A percentile compares a stretch with the other conserved stretches of the same genome.
Evolutionary conservation across 2,329 filamentous ascomycete genomes (phyloP).

Genomic region (Pseudohalonectria lignicola): DNA sequence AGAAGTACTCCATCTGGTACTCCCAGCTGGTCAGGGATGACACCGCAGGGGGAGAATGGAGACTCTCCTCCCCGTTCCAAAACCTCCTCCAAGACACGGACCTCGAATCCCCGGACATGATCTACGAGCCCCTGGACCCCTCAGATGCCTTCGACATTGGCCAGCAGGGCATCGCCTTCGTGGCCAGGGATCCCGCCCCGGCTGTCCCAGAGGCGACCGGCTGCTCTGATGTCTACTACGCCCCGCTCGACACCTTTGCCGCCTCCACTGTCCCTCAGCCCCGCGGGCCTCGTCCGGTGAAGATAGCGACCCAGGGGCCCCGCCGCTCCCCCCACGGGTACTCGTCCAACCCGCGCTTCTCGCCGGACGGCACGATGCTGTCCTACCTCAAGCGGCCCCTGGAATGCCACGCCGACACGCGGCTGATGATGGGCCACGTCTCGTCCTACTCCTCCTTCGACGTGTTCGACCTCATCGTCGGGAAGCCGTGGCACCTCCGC

Average conservation of each 20-base stretch:
- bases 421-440: conserved; percentile 20
- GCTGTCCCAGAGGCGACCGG: conserved; percentile 6
- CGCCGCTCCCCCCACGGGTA: neutral
- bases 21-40: conserved; percentile 15
- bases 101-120: conserved; percentile 19
- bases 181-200: conserved; percentile 11
- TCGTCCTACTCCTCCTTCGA: conserved; percentile 15
- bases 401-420: conserved; percentile 12
- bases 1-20: conserved; percentile 26
- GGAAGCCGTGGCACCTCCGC: conserved; percentile 15
- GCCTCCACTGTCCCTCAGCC: too few relatives aligned
- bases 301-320: neutral
- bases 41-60: conserved; percentile 14
- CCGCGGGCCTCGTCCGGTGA: neutral
- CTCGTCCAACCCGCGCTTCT: conserved; percentile 19
- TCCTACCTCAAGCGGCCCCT: conserved; percentile 20
- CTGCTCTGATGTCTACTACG: conserved; percentile 18
- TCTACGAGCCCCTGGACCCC: conserved; percentile 14
- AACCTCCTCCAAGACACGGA: conserved; percentile 19
- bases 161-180: conserved; percentile 21
- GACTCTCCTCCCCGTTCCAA: conserved; percentile 15
- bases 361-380: conserved; percentile 22
- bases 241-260: conserved; percentile 20
- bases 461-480: conserved; percentile 16
- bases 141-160: conserved; percentile 20